Percentiles rank a stretch among this genome's conserved stretches.
phyloP scores from a whole-genome alignment of 108 stramenopile genomes.

The Discostella stelligeroides region DNA sequence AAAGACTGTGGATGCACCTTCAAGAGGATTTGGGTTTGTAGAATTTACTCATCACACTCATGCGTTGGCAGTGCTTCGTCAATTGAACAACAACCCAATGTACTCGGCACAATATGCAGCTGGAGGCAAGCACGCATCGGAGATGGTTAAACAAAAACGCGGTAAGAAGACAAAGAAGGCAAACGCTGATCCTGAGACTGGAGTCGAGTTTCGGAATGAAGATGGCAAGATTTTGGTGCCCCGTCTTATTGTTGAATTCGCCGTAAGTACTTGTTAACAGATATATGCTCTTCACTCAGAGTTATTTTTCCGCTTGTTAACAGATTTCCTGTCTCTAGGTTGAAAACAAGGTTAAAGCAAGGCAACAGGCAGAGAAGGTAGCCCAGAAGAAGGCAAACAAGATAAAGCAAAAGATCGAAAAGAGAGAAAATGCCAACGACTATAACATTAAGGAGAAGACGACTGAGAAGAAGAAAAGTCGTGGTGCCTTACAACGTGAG shows the following conservation, averaged over 20 bases:
- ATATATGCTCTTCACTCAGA: background rate
- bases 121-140: slow-evolving; percentile 68
- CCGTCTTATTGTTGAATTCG: slow-evolving; percentile 85
- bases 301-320: background rate
- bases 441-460: slow-evolving; percentile 48
- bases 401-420: slow-evolving; percentile 67
- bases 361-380: slow-evolving; percentile 73
- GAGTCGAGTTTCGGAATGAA: slow-evolving; percentile 51
- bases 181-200: slow-evolving; percentile 29
- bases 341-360: slow-evolving; percentile 87
- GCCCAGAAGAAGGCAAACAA: slow-evolving; percentile 74
- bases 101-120: slow-evolving; percentile 76
- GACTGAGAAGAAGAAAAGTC: slow-evolving; percentile 56
- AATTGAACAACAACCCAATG: slow-evolving; percentile 95
- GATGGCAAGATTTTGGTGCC: slow-evolving; percentile 65
- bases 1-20: slow-evolving; percentile 60
- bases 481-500: slow-evolving; percentile 79
- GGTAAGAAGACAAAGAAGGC: slow-evolving; percentile 53
- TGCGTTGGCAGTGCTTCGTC: slow-evolving; percentile 94
- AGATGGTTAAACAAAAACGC: slow-evolving; percentile 36
- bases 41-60: slow-evolving; percentile 96
- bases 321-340: slow-evolving; percentile 37
- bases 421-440: slow-evolving; percentile 49
- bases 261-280: slow-evolving; percentile 47
- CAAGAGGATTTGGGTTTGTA: slow-evolving; percentile 98